These are phyloP conservation scores for Penicillium corylophilum DNA, from an alignment of 2,329 filamentous ascomycete species.

Conservation along the genomic window DNA sequence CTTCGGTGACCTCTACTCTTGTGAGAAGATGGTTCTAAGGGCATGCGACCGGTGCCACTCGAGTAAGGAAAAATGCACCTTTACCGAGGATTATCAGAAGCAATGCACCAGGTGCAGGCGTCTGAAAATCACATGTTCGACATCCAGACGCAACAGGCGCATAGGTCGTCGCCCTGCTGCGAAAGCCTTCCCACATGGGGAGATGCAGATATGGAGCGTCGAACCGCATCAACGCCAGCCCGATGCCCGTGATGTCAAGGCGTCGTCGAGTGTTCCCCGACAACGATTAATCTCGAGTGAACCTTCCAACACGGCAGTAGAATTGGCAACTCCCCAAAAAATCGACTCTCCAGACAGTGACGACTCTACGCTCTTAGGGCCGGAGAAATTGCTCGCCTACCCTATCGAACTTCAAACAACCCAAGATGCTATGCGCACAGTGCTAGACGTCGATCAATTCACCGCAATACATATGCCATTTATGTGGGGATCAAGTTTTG, in stretches of 20 bases:
- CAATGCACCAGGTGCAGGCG: constrained; percentile 19
- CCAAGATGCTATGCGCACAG: constrained; percentile 19
- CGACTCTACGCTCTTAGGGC: constrained; percentile 5
- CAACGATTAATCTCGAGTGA: constrained; percentile 8
- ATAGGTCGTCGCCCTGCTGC: constrained; percentile 15
- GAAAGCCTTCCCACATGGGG: constrained; percentile 14
- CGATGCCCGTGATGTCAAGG: neutral
- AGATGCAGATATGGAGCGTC: constrained; percentile 18
- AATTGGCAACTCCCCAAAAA: constrained; percentile 1
- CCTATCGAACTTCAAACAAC: constrained; percentile 13
- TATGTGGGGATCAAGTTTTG: constrained; percentile 19
- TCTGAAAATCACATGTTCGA: constrained; percentile 18
- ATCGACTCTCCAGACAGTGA: constrained; percentile 3
- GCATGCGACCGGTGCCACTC: constrained; percentile 20
- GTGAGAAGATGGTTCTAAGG: constrained; percentile 17
- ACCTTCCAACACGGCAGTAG: neutral
- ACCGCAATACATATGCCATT: constrained; percentile 23
- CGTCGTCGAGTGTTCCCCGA: constrained; percentile 9
- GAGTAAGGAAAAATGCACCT: constrained; percentile 21
- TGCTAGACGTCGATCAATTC: constrained; percentile 21
- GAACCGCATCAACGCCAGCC: constrained; percentile 2
- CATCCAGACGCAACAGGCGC: constrained; percentile 17
- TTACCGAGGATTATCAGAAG: constrained; percentile 13
- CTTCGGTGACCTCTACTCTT: constrained; percentile 10
- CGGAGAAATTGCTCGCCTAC: constrained; percentile 18